Conservation (phyloP, 768 basidiomycete genomes). For the Multifurca ochricompacta region DNA sequence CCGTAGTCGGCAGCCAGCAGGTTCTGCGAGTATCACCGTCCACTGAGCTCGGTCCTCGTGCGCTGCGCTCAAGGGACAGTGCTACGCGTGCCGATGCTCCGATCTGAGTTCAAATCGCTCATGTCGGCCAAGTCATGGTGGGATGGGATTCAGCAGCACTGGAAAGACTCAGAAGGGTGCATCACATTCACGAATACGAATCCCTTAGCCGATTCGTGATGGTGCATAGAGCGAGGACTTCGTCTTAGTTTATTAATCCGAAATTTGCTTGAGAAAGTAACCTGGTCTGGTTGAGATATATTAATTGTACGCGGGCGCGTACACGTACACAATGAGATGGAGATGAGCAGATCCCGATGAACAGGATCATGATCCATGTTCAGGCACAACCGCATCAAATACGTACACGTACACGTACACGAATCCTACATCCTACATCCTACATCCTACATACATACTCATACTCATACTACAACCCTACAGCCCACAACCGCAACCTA, state of each 20-base stretch:
- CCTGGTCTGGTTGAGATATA: too few relatives aligned
- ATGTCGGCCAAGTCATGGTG: conserved; percentile 65
- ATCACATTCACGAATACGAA: conserved; percentile 1
- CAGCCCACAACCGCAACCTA: too few relatives aligned
- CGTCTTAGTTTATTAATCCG: neutral
- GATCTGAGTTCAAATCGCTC: conserved; percentile 51
- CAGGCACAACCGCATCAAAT: too few relatives aligned
- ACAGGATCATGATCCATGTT: too few relatives aligned
- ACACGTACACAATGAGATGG: too few relatives aligned
- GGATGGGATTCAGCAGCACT: conserved; percentile 47
- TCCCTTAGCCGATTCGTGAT: neutral
- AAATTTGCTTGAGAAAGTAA: too few relatives aligned
- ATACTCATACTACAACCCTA: too few relatives aligned
- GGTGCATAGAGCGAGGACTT: neutral
- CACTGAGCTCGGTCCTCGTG: conserved; percentile 37
- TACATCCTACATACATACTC: too few relatives aligned
- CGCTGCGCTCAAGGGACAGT: conserved; percentile 47
- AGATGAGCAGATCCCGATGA: too few relatives aligned
- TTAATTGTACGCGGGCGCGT: too few relatives aligned
- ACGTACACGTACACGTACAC: too few relatives aligned
- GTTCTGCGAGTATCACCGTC: conserved; percentile 38
- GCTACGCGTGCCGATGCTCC: conserved; percentile 47
- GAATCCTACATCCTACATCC: too few relatives aligned
- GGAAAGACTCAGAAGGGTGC: conserved; percentile 8
- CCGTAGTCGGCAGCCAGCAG: conserved; percentile 26